Conservation (phyloP, 768 basidiomycete species). For the Tylopilus rubrobrunneus region DNA sequence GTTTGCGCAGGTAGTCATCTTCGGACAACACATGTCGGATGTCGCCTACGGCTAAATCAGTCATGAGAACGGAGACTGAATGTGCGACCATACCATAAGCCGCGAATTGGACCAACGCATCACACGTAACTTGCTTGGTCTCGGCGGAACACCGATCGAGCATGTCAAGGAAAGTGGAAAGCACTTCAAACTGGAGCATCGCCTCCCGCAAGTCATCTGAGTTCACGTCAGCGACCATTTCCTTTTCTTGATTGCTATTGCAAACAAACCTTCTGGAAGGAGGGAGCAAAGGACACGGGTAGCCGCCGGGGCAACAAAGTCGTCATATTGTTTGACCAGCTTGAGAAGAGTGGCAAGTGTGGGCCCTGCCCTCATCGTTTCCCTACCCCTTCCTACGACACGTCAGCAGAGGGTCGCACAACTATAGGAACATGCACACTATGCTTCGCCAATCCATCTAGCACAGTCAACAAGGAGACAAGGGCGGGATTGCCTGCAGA, state of each 20-base stretch:
- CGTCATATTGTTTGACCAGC: slow-evolving; percentile 20
- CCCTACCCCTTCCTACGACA: slow-evolving; percentile 5
- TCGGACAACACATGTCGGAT: slow-evolving; percentile 1
- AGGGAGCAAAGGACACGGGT: slow-evolving; percentile 23
- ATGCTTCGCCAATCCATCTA: slow-evolving; percentile 15
- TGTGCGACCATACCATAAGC: slow-evolving; percentile 11
- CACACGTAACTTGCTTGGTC: slow-evolving; percentile 12
- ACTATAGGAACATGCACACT: neutral
- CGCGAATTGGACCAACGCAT: slow-evolving; percentile 14
- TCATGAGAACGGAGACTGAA: neutral
- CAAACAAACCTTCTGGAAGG: slow-evolving; percentile 19
- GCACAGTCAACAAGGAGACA: slow-evolving; percentile 21
- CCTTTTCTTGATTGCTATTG: neutral
- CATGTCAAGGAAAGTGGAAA: slow-evolving; percentile 18
- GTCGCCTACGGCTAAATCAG: slow-evolving; percentile 8
- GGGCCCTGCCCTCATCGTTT: slow-evolving; percentile 1
- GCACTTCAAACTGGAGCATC: slow-evolving; percentile 14
- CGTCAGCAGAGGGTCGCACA: neutral
- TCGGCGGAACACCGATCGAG: slow-evolving; percentile 19
- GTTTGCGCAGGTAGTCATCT: slow-evolving; percentile 6
- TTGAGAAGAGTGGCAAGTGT: slow-evolving; percentile 17
- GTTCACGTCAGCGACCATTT: neutral
- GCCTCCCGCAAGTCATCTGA: slow-evolving; percentile 18
- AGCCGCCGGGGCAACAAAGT: slow-evolving; percentile 29
- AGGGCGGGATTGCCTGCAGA: slow-evolving; percentile 17